phyloP scores from a whole-genome alignment of 2,329 filamentous ascomycete genomes.

The Dactylellina drechsleri region DNA sequence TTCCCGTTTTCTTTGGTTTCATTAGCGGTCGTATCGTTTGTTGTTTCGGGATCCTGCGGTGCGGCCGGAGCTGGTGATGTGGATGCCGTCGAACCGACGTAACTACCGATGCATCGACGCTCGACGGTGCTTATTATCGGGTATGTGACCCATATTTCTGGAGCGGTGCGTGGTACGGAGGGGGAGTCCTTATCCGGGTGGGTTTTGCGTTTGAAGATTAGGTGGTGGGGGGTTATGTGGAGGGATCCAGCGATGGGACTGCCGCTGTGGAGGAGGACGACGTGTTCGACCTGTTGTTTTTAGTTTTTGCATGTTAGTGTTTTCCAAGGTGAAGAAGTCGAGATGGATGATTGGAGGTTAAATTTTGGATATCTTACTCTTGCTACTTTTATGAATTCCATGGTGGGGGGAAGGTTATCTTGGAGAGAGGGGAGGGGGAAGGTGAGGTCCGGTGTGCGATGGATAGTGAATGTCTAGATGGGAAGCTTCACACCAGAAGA shows the following conservation, averaged over 20 bases:
- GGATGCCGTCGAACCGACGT: neutral
- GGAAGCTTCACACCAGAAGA: conserved; percentile 24
- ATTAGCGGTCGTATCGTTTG: conserved; percentile 66
- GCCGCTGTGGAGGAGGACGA: conserved; percentile 71
- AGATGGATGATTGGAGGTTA: neutral
- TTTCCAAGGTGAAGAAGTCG: neutral
- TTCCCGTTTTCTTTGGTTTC: conserved; percentile 77
- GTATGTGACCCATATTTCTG: conserved; percentile 92
- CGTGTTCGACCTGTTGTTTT: conserved; percentile 68
- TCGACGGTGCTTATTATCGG: conserved; percentile 83
- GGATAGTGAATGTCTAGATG: neutral
- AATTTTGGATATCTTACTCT: conserved; percentile 51
- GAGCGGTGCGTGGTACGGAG: conserved; percentile 55
- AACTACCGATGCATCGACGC: conserved; percentile 43
- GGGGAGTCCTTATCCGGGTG: conserved; percentile 22
- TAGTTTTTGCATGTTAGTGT: neutral
- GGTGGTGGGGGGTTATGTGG: conserved; percentile 72
- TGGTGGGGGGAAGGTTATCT: conserved; percentile 16
- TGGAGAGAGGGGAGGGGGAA: neutral
- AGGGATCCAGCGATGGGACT: conserved; percentile 69
- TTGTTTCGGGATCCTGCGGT: neutral
- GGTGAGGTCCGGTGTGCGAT: conserved; percentile 2
- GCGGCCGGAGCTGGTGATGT: neutral
- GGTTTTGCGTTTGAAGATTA: conserved; percentile 61
- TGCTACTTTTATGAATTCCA: conserved; percentile 59